phyloP scores from a whole-genome alignment of 495 filamentous ascomycete species.

The Daldinia childiae region DNA sequence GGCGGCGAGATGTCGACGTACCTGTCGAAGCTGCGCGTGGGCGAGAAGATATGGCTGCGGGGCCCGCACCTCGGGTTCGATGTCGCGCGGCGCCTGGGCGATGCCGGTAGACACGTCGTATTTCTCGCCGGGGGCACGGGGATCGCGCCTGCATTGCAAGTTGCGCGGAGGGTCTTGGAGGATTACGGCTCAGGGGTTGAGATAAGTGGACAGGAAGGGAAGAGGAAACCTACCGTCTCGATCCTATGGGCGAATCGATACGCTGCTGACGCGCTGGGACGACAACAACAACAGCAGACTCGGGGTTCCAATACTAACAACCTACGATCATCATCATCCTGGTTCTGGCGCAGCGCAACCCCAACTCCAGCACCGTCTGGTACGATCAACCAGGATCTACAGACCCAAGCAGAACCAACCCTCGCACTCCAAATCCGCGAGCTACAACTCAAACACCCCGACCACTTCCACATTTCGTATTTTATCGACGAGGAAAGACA shows the following conservation, averaged over 20 bases:
- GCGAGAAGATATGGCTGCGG: slow-evolving; percentile 73
- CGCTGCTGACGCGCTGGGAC: slow-evolving; percentile 48
- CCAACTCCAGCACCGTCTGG: not conserved
- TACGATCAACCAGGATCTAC: slow-evolving; percentile 9
- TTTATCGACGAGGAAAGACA: slow-evolving; percentile 80
- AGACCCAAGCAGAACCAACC: slow-evolving; percentile 12
- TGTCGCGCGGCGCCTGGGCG: slow-evolving; percentile 60
- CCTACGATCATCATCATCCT: slow-evolving; percentile 17
- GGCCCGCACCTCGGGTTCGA: slow-evolving; percentile 79
- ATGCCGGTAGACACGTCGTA: slow-evolving; percentile 57
- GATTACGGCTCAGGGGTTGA: slow-evolving; percentile 37
- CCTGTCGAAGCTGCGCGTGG: slow-evolving; percentile 68
- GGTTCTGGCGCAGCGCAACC: slow-evolving; percentile 1
- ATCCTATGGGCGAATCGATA: slow-evolving; percentile 57
- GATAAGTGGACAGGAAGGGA: no score
- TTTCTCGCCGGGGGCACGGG: slow-evolving; percentile 95
- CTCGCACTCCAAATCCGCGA: slow-evolving; percentile 71
- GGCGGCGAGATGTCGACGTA: slow-evolving; percentile 69
- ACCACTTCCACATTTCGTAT: slow-evolving; percentile 70
- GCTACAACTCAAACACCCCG: slow-evolving; percentile 64
- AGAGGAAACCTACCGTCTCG: slow-evolving; percentile 21
- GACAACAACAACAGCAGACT: slow-evolving; percentile 4
- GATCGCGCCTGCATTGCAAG: slow-evolving; percentile 89
- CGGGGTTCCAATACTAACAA: not conserved
- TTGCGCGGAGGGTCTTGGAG: slow-evolving; percentile 66